These are phyloP conservation scores for Raffaelea deltoideospora DNA, from an alignment of 2,329 filamentous ascomycete species.

Conservation along the genomic window DNA sequence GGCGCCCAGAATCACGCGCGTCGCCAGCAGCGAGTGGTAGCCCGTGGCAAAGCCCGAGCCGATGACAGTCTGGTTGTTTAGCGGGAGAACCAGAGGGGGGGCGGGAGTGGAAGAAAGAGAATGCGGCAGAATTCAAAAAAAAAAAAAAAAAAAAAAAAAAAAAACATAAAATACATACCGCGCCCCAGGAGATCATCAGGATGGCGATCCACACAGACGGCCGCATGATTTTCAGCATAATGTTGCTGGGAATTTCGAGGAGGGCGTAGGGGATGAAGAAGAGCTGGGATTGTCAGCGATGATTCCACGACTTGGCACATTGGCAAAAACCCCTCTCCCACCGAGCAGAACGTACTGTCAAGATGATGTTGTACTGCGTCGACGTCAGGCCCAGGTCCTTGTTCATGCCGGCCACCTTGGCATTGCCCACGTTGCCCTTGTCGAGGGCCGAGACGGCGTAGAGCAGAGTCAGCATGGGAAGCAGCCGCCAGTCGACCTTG, in stretches of 20 bases:
- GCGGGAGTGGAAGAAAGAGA: too few relatives aligned
- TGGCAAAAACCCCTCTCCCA: too few relatives aligned
- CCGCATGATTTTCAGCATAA: constrained; percentile 46
- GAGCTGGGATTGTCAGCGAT: too few relatives aligned
- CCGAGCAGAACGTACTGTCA: too few relatives aligned
- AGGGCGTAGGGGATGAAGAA: constrained; percentile 43
- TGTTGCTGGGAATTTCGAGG: constrained; percentile 53
- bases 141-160: too few relatives aligned
- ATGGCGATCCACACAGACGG: constrained; percentile 50
- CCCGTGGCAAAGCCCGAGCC: constrained; percentile 36
- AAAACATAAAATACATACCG: constrained; percentile 5
- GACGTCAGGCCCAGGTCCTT: constrained; percentile 45
- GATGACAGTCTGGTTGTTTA: constrained; percentile 24
- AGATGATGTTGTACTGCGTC: constrained; percentile 40
- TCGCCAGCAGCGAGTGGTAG: constrained; percentile 28
- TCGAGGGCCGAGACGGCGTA: constrained; percentile 59
- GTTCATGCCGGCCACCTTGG: constrained; percentile 38
- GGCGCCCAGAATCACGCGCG: constrained; percentile 46
- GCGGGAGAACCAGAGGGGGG: not conserved
- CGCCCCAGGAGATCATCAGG: constrained; percentile 52
- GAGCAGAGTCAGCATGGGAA: constrained; percentile 49
- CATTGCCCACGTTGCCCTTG: constrained; percentile 38
- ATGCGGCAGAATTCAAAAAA: too few relatives aligned
- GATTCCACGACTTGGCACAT: too few relatives aligned
- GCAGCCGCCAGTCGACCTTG: constrained; percentile 35